Percentiles rank a stretch among this genome's conserved stretches.
phyloP scores from a whole-genome alignment of 768 basidiomycete species.

The Tylopilus vinaceipallidus region DNA sequence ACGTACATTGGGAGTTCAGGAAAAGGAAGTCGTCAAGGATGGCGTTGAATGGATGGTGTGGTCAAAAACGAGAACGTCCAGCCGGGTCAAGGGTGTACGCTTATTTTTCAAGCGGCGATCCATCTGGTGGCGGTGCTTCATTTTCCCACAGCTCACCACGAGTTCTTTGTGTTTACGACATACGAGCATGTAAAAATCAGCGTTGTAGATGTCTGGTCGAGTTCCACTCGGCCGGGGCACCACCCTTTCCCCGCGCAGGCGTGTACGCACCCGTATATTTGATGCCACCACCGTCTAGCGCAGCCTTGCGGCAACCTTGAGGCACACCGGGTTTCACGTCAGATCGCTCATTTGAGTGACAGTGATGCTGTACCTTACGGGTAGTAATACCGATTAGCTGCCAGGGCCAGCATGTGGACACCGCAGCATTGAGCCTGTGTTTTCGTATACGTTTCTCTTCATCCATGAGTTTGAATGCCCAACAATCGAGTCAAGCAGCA shows the following conservation, averaged over 20 bases:
- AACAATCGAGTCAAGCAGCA: background rate
- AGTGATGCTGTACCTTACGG: background rate
- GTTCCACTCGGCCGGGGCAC: no score
- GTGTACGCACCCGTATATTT: background rate
- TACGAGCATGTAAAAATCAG: slow-evolving; percentile 5
- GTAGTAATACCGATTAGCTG: background rate
- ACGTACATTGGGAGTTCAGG: slow-evolving; percentile 31
- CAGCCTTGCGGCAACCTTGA: slow-evolving; percentile 4
- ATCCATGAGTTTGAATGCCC: slow-evolving; percentile 4
- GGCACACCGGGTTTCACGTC: slow-evolving; percentile 3
- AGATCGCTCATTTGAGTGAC: no score
- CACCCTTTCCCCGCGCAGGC: background rate
- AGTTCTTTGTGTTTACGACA: slow-evolving; percentile 11
- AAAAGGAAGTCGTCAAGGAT: slow-evolving; percentile 28
- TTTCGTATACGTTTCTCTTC: background rate
- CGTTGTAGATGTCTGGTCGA: background rate
- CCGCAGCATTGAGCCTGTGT: background rate
- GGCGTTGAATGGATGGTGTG: slow-evolving; percentile 33
- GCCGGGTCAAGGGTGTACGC: slow-evolving; percentile 39
- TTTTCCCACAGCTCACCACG: slow-evolving; percentile 18
- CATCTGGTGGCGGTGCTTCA: slow-evolving; percentile 24
- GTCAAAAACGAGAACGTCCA: slow-evolving; percentile 33
- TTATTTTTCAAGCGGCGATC: slow-evolving; percentile 37
- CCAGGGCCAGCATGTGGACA: background rate
- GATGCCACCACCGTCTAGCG: background rate